Base-by-base conservation (phyloP, 2,329 filamentous ascomycete genomes). In the Pseudogymnoascus sp. region DNA sequence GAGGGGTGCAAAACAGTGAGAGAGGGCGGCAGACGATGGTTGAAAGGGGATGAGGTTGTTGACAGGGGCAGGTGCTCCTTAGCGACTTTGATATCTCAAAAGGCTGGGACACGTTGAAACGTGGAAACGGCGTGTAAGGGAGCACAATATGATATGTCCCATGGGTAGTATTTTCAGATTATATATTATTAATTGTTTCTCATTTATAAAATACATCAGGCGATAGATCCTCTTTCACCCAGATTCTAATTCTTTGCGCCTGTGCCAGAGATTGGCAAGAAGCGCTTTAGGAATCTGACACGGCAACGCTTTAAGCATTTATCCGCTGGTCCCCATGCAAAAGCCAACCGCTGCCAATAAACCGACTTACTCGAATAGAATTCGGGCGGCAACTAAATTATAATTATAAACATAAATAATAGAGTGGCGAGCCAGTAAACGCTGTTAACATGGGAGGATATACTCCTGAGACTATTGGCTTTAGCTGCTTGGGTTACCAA, bases 1-100 rank as follows among this genome's bases (percentile, higher is more conserved):
- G 50, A 56, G 28, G 28, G 28, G 50, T 56, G 50, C 28, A 12
- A 56, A 56, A 8, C n/a, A 10, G 25, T 56, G 16, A 14, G 50
- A 18, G 50, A 56, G 50, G 50, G 50, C 50, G 12, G 28, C 50
- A 34, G 50, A 56, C 16, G 50, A 10, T 56, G 28, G 28, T 56
- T 56, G 50, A 56, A 56, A 56, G 50, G 50, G 50, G 50, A 56
- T 56, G 50, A 56, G 50, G 50, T 56, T 56, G 50, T 56, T 34
- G 50, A 56, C 50, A 56, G 50, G 50, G 50, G 50, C 50, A 56
- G 50, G 28, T 34, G 50, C 28, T 56, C 28, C 50, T 56, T 56
- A 56, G 50, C 50, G 50, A 56, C 28, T 34, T 56, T 34, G 46
- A 53, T 31, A 53, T 31, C 46, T 53, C 46, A 34, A 56, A 56